Base-by-base conservation (phyloP, 805 yeast genomes). In the Zygosaccharomyces pseudorouxii region DNA sequence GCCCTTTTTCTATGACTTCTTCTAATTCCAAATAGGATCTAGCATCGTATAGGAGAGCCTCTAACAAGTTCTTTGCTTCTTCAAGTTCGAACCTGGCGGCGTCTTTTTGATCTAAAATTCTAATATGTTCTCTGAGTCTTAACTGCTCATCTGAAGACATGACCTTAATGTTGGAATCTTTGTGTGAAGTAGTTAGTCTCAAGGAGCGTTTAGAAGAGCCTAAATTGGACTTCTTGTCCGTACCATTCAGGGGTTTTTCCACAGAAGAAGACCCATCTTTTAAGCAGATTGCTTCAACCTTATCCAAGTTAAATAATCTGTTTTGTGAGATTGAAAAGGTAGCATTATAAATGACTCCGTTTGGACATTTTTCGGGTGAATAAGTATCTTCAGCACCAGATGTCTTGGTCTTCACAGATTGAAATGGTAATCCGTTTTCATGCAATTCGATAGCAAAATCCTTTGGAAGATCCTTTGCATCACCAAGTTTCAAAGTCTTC, bases 11-110 rank as follows among this genome's bases (percentile, higher is more conserved):
- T 0, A 54, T 49, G 6, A 74, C 75, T 20, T 75, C 79, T 35
- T 76, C 76, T 28, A 79, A 80, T 14, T 79, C 84, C 16, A 87
- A 57, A 45, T 70, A 74, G 8, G 77, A 73, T 49, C 95, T 79
- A 27, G 87, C 72, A 49, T 75, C 76, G 69, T 92, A 90, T 46
- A 89, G 71, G n/a, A 77, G 69, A 18, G 81, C 75, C 67, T 92
- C 98, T 18, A 92, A 74, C 30, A 73, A 68, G 64, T 90, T 92
- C 55, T 79, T 76, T 27, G 77, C 68, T 48, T 79, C 80, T 39
- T 86, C 86, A 36, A 78, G 49, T 79, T 81, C 63, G 84, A 72
- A 14, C 69, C 69, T 33, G 68, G 66, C 56, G 10, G 28, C 42
- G 43, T 52, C 80, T 76, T 42, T 82, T 82, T 46, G 75, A 48